Base-by-base conservation (phyloP, 1,284 basidiomycete species). In the Ganoderma sinense region DNA sequence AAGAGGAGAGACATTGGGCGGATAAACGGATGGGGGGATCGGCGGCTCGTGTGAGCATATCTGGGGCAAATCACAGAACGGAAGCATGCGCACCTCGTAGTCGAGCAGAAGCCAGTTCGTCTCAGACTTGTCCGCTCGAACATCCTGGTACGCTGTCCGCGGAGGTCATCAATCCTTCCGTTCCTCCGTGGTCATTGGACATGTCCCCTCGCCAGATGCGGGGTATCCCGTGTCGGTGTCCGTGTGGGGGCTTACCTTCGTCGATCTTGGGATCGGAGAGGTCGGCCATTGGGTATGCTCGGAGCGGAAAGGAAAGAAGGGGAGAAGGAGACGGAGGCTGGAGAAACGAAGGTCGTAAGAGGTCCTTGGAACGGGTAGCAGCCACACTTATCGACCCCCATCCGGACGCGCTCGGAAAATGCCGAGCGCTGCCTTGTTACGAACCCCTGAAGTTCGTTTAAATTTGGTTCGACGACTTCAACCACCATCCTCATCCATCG, bases 61-160 rank as follows among this genome's bases (percentile, higher is more conserved):
- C 31, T 51, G 13, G 40, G 55, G 10, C 18, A 16, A 23, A 60
- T 31, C 55, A 59, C 8, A 61, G 65, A 58, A n/a, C 60, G 62
- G 53, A 55, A 53, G 64, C 18, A 40, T n/a, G 61, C 84, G 72
- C 72, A 93, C 92, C 87, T 94, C 91, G 80, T 97, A 97, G 80
- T 96, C 93, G 67, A 96, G 83, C 68, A 97, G 84, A 64, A 96
- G 78, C 95, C 95, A 97, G 79, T 94, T 96, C 58, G 90, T 92
- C 55, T 93, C 92, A 65, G 90, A 86, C 80, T 95, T 95, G 85
- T 94, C 89, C 69, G 85, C 87, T 75, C 95, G 91, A 68, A 97
- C 92, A 77, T 95, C 93, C 79, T 89, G 84, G 85, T 97, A 97
- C 65, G 95, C 96, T 97, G 73, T 39, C 48, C 66, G 66, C 65